These are phyloP conservation scores for Lichtheimia hyalospora DNA, from an alignment of 371 early-diverging fungal genomes.

Conservation along the genomic window DNA sequence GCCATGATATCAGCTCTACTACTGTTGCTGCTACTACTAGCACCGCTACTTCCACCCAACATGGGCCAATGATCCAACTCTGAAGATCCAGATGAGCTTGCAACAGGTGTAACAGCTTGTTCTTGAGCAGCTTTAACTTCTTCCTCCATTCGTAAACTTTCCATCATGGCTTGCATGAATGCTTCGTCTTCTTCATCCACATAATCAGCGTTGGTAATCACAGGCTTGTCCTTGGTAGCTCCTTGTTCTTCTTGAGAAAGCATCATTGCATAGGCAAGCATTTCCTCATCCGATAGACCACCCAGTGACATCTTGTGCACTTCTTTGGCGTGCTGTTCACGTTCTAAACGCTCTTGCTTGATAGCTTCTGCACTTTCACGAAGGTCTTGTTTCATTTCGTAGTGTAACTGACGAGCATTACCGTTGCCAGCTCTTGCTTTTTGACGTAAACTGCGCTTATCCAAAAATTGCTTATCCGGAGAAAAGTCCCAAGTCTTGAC, in stretches of 20 bases:
- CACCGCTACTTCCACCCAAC: neutral
- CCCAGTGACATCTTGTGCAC: slow-evolving; percentile 35
- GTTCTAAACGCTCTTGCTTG: slow-evolving; percentile 31
- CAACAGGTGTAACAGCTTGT: neutral
- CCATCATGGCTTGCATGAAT: slow-evolving; percentile 44
- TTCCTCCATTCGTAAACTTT: slow-evolving; percentile 27
- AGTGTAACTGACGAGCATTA: slow-evolving; percentile 22
- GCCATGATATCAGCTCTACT: neutral
- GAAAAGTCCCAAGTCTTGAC: slow-evolving; percentile 44
- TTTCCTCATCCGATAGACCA: slow-evolving; percentile 48
- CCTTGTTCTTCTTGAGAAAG: slow-evolving; percentile 33
- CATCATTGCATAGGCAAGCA: slow-evolving; percentile 52
- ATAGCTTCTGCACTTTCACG: slow-evolving; percentile 35
- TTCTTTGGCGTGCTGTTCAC: slow-evolving; percentile 22
- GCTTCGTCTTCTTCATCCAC: slow-evolving; percentile 41
- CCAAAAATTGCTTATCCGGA: slow-evolving; percentile 32
- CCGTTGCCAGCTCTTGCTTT: slow-evolving; percentile 19
- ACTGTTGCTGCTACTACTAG: neutral
- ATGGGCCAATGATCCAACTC: too few relatives aligned
- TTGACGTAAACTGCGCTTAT: slow-evolving; percentile 20
- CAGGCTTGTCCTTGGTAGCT: too few relatives aligned
- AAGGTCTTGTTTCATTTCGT: slow-evolving; percentile 43
- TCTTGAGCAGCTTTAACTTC: slow-evolving; percentile 3
- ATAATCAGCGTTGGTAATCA: slow-evolving; percentile 12
- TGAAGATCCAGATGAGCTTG: too few relatives aligned